phyloP scores from a whole-genome alignment of 2,329 filamentous ascomycete species.

The Aspergillus niger region DNA sequence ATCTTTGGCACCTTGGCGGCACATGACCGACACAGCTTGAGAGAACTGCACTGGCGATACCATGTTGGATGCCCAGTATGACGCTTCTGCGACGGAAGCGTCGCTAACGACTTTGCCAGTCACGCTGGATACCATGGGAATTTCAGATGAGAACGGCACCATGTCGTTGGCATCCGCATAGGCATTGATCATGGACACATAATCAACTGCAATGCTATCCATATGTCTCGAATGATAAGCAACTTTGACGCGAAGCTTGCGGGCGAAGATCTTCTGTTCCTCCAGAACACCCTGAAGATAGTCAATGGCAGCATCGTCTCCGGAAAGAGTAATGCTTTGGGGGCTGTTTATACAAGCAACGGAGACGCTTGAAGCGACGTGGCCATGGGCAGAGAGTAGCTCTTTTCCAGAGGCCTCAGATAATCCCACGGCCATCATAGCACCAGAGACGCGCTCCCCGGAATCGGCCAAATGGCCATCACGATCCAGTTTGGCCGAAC shows the following conservation, averaged over 20 bases:
- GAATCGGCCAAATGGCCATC: neutral
- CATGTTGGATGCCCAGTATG: too few relatives aligned
- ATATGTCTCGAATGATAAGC: neutral
- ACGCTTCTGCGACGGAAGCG: too few relatives aligned
- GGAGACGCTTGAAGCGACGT: neutral
- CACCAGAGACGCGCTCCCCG: neutral
- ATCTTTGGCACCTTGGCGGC: too few relatives aligned
- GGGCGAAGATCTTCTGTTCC: neutral
- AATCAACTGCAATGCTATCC: too few relatives aligned
- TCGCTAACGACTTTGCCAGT: too few relatives aligned
- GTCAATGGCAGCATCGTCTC: neutral
- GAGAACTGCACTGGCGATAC: too few relatives aligned
- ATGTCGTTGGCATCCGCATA: too few relatives aligned
- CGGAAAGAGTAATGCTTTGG: neutral
- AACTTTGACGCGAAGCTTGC: neutral
- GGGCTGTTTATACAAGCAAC: slow-evolving; percentile 9
- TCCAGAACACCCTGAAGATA: neutral
- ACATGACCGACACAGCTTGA: too few relatives aligned
- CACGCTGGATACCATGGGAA: too few relatives aligned
- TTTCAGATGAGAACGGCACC: too few relatives aligned
- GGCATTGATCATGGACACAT: too few relatives aligned
- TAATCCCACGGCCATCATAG: slow-evolving; percentile 6
- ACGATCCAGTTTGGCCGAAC: too few relatives aligned
- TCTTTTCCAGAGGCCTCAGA: neutral
- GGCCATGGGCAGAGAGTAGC: neutral